Evolutionary conservation across 768 basidiomycete species (phyloP).

Genomic region (Piloderma croceum): DNA sequence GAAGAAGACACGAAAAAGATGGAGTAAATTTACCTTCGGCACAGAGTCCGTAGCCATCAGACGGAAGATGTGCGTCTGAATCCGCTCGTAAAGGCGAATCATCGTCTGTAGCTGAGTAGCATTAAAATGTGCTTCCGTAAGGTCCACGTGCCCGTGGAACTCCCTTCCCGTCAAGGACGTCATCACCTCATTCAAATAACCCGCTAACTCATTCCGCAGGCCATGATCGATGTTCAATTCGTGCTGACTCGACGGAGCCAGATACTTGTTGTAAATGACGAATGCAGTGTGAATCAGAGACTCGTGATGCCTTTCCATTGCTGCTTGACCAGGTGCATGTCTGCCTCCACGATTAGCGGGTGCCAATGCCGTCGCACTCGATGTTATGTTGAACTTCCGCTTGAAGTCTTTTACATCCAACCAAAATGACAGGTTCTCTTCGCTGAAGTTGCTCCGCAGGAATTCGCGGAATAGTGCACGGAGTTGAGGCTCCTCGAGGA

Average conservation of each 20-base stretch:
- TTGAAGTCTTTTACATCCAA: slow-evolving; percentile 97
- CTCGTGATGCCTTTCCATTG: slow-evolving; percentile 98
- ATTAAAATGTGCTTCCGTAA: slow-evolving; percentile 80
- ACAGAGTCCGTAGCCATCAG: slow-evolving; percentile 98
- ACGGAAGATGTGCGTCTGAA: slow-evolving; percentile 94
- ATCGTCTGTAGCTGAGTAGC: slow-evolving; percentile 94
- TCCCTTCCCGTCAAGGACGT: slow-evolving; percentile 68
- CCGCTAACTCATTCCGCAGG: slow-evolving; percentile 88
- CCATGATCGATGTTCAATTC: slow-evolving; percentile 99
- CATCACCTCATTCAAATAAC: slow-evolving; percentile 88
- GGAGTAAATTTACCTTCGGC: slow-evolving; percentile 64
- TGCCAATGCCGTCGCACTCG: slow-evolving; percentile 69
- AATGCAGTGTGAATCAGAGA: slow-evolving; percentile 92
- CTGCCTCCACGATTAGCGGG: slow-evolving; percentile 34
- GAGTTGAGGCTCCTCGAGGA: slow-evolving; percentile 87
- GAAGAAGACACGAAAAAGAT: slow-evolving; percentile 2
- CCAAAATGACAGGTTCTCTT: slow-evolving; percentile 98
- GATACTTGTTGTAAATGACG: slow-evolving; percentile 88
- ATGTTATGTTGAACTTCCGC: slow-evolving; percentile 91
- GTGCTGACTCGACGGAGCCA: slow-evolving; percentile 91
- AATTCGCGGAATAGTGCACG: slow-evolving; percentile 92
- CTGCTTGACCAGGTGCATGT: slow-evolving; percentile 67
- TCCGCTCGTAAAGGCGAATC: slow-evolving; percentile 90
- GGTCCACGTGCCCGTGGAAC: slow-evolving; percentile 76
- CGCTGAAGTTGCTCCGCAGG: slow-evolving; percentile 90